A percentile compares a stretch with the other conserved stretches of the same genome.
phyloP scores from a whole-genome alignment of 2,329 filamentous ascomycete species.

The Magnaporthiopsis poae region DNA sequence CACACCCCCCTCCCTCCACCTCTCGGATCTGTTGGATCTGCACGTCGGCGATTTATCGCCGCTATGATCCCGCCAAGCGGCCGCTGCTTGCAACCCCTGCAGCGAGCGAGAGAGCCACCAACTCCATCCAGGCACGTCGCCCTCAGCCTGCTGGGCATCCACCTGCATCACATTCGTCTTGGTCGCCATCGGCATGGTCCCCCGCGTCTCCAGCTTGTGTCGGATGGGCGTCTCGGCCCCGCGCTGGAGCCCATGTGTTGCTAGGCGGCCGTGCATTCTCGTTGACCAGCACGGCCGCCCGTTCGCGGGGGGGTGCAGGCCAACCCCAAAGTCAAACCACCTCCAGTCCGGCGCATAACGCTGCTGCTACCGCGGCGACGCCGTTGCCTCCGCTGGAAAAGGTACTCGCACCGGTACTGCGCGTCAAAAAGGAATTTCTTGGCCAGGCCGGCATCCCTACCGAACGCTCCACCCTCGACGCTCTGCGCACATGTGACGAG shows the following conservation, averaged over 20 bases:
- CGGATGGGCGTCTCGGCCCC: too few species aligned
- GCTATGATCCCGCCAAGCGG: constrained; percentile 15
- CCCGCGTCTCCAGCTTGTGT: too few species aligned
- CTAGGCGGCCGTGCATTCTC: too few species aligned
- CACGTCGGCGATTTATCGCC: constrained; percentile 3
- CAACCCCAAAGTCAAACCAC: constrained; percentile 9
- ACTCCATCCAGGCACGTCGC: too few species aligned
- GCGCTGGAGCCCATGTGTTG: too few species aligned
- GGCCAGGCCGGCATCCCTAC: constrained; percentile 35
- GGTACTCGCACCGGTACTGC: constrained; percentile 31
- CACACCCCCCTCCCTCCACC: not conserved
- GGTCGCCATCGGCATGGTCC: too few species aligned
- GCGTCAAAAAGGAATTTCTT: constrained; percentile 33
- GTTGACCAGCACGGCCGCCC: constrained; percentile 4
- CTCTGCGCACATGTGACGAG: constrained; percentile 35
- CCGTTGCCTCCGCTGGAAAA: constrained; percentile 27
- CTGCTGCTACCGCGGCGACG: not conserved
- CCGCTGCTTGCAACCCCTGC: not conserved
- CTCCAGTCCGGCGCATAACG: constrained; percentile 4
- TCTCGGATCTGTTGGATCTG: constrained; percentile 11
- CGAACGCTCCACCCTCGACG: constrained; percentile 31
- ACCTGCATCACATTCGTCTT: too few species aligned
- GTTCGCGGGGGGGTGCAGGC: not conserved
- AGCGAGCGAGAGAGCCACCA: too few species aligned
- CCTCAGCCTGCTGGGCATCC: too few species aligned